Evolutionary conservation across 768 basidiomycete species (phyloP).

Genomic region (Dendrothele bispora): DNA sequence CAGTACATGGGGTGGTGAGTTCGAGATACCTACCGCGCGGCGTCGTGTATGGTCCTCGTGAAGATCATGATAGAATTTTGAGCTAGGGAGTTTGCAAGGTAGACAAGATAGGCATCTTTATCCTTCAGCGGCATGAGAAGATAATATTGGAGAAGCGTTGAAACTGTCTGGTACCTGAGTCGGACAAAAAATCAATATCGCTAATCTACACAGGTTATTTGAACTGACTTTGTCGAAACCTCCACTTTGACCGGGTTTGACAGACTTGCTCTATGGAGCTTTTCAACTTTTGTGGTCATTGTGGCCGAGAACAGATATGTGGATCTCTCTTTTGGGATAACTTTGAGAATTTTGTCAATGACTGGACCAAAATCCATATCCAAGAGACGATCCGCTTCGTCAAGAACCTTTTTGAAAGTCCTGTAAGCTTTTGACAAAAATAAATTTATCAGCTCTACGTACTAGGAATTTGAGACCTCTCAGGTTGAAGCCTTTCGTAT

Average conservation of each 20-base stretch:
- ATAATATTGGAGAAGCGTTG: conserved; percentile 93
- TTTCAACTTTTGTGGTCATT: conserved; percentile 73
- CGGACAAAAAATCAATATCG: background rate
- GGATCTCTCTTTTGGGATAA: conserved; percentile 61
- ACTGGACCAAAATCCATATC: conserved; percentile 69
- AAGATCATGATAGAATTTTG: conserved; percentile 96
- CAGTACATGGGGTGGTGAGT: background rate
- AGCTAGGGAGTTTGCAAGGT: conserved; percentile 85
- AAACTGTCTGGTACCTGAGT: conserved; percentile 91
- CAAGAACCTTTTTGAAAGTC: too few species aligned
- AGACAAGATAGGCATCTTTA: conserved; percentile 89
- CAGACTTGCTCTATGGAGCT: conserved; percentile 63
- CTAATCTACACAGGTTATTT: conserved; percentile 3
- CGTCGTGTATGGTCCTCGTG: conserved; percentile 92
- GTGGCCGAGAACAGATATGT: conserved; percentile 71
- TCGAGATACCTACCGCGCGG: conserved; percentile 58
- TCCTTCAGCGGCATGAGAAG: conserved; percentile 88
- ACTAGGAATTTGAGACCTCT: conserved; percentile 6
- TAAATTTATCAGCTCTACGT: too few species aligned
- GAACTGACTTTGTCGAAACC: conserved; percentile 19
- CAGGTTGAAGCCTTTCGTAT: conserved; percentile 7
- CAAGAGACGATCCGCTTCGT: conserved; percentile 48
- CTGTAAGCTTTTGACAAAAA: too few species aligned
- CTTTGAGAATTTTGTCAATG: conserved; percentile 67
- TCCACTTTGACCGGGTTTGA: conserved; percentile 62